phyloP scores from a whole-genome alignment of 208 protist genomes.

The Acanthamoeba culbertsoni region DNA sequence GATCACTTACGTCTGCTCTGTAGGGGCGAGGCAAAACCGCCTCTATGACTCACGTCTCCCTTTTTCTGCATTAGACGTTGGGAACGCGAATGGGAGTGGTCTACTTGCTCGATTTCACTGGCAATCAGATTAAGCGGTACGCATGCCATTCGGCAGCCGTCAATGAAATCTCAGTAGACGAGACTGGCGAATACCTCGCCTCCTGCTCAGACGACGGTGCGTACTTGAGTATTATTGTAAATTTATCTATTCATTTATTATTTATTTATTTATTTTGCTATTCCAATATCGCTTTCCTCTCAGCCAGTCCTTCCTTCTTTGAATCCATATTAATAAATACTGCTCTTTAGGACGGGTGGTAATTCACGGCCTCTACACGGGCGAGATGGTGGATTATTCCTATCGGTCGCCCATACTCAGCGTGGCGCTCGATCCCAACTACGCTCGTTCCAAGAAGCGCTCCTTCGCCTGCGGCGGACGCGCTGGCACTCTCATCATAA shows the following conservation, averaged over 20 bases:
- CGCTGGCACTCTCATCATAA: constrained; percentile 80
- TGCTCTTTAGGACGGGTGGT: constrained; percentile 77
- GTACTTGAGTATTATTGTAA: not conserved
- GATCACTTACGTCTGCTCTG: too few species aligned
- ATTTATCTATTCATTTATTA: not conserved
- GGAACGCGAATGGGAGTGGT: constrained; percentile 83
- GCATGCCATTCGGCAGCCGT: constrained; percentile 76
- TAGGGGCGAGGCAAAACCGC: too few species aligned
- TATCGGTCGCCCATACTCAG: constrained; percentile 78
- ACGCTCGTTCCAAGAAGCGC: constrained; percentile 70
- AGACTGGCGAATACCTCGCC: constrained; percentile 84
- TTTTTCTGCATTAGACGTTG: constrained; percentile 63
- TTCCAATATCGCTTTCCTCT: not conserved
- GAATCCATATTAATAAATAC: too few species aligned
- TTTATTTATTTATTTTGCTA: too few species aligned
- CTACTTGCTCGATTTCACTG: constrained; percentile 83
- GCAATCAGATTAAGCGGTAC: constrained; percentile 81
- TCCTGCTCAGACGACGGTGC: constrained; percentile 85
- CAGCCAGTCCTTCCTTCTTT: too few species aligned
- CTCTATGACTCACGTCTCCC: not conserved
- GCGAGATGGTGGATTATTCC: constrained; percentile 60
- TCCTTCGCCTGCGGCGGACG: constrained; percentile 82
- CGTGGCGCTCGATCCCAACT: constrained; percentile 85
- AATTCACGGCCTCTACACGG: constrained; percentile 72
- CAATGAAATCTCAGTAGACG: constrained; percentile 83